phyloP scores from a whole-genome alignment of 768 basidiomycete genomes.

The Podaxis sp. region DNA sequence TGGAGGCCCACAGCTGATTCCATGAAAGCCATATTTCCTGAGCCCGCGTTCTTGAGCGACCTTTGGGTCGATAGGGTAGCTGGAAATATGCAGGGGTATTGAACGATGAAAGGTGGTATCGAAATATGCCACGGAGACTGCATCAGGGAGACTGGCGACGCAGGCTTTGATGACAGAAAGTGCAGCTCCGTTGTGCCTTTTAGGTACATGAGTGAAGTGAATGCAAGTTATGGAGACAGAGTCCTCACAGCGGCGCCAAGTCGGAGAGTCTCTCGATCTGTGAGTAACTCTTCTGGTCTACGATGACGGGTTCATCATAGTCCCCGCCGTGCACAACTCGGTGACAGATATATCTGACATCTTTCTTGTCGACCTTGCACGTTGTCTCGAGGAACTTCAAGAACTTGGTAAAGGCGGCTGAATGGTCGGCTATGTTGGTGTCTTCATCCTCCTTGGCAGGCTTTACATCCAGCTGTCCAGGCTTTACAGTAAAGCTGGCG shows the following conservation, averaged over 20 bases:
- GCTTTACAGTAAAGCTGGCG: conserved; percentile 46
- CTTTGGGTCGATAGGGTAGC: conserved; percentile 71
- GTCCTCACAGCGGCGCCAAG: conserved; percentile 73
- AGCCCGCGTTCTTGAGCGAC: conserved; percentile 65
- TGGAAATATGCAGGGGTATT: conserved; percentile 73
- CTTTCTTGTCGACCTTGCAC: conserved; percentile 36
- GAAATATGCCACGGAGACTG: conserved; percentile 81
- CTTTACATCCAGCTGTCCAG: conserved; percentile 30
- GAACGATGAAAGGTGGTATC: conserved; percentile 84
- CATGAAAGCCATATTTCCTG: conserved; percentile 92
- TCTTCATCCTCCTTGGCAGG: conserved; percentile 13
- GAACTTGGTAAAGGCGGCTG: conserved; percentile 62
- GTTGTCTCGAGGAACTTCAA: conserved; percentile 43
- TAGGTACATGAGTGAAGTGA: neutral
- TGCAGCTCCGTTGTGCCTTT: conserved; percentile 62
- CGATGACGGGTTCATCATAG: conserved; percentile 65
- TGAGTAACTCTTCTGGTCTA: conserved; percentile 66
- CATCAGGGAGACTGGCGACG: conserved; percentile 57
- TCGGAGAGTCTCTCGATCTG: conserved; percentile 75
- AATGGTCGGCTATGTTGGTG: conserved; percentile 49
- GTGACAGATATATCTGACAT: conserved; percentile 63
- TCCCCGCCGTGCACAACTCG: conserved; percentile 88
- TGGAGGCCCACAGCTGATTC: conserved; percentile 55
- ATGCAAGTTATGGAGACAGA: neutral
- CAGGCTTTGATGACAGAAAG: conserved; percentile 62